phyloP scores from a whole-genome alignment of 768 basidiomycete genomes.

The Mycena galopus region DNA sequence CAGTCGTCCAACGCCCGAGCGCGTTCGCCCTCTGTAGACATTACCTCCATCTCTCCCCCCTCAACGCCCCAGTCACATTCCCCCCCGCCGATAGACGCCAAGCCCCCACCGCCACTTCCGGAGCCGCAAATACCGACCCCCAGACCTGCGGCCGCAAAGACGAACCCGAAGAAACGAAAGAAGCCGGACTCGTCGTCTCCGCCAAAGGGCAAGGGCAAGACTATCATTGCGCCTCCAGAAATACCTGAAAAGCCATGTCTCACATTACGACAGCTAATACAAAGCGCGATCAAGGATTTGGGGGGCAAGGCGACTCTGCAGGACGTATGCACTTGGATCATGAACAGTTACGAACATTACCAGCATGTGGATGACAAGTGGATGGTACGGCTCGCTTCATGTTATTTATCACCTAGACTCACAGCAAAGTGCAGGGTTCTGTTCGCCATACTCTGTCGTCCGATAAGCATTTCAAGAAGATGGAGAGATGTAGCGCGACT shows the following conservation, averaged over 20 bases:
- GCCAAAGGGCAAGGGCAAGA: slow-evolving; percentile 51
- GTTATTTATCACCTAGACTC: slow-evolving; percentile 22
- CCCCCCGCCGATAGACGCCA: slow-evolving; percentile 70
- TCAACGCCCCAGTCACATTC: slow-evolving; percentile 85
- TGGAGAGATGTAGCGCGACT: slow-evolving; percentile 87
- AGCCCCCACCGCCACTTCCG: slow-evolving; percentile 58
- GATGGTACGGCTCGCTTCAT: slow-evolving; percentile 74
- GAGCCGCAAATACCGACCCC: slow-evolving; percentile 72
- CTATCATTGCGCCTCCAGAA: slow-evolving; percentile 64
- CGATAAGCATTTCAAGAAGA: slow-evolving; percentile 91
- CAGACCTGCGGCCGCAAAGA: slow-evolving; percentile 64
- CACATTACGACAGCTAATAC: slow-evolving; percentile 94
- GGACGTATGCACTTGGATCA: slow-evolving; percentile 94
- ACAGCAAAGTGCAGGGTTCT: slow-evolving; percentile 73
- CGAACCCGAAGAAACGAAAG: slow-evolving; percentile 79
- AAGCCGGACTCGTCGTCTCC: slow-evolving; percentile 65
- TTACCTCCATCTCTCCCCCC: slow-evolving; percentile 85
- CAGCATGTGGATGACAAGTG: slow-evolving; percentile 88
- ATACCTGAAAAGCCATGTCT: slow-evolving; percentile 91
- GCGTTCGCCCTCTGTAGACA: slow-evolving; percentile 86
- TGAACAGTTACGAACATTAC: slow-evolving; percentile 91
- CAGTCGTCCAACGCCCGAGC: slow-evolving; percentile 74
- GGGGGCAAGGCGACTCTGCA: slow-evolving; percentile 91
- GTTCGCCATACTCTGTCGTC: slow-evolving; percentile 96
- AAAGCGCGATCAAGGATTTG: slow-evolving; percentile 86